Base-by-base conservation (phyloP, 2,329 filamentous ascomycete genomes). In the Metarhizium brunneum region DNA sequence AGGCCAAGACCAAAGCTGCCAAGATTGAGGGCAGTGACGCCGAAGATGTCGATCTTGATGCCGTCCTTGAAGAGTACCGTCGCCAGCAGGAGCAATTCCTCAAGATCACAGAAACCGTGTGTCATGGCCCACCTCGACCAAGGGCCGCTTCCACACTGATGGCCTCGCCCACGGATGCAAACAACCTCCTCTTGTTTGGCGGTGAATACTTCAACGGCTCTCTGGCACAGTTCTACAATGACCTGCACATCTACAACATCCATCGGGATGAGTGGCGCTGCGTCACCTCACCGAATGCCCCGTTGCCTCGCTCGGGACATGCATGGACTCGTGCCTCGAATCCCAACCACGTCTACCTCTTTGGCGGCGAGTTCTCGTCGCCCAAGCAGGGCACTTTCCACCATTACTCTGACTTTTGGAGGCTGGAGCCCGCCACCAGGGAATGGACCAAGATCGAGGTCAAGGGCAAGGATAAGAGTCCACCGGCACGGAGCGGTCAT, bases 361-460 rank as follows among this genome's bases (percentile, higher is more conserved):
- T 97, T 66, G 94, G 94, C 60, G 94, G 92, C 58, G 94, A 99
- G 72, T 99, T 99, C 70, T 95, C 89, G 56, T 92, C 87, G 32
- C 94, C 94, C 2, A 97, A 96, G 69, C 94, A 97, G 72, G 94
- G 94, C 4, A 97, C 92, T 0, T 99, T 99, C 66, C 96, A 99
- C 70, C 94, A 99, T 72, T 99, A 99, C 75, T 96, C 95, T 66
- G 94, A 97, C 73, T 97, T 99, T 69, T 99, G 94, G 92, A 81
- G 87, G 52, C 80, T 97, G 47, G 92, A 97, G 66, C 88, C 92
- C 0, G 81, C 80, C 8, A 85, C 83, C 7, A 81, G 91, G 64
- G 94, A 99, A 74, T 99, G 94, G 94, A 88, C 84, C 56, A 87
- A 92, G 58, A 78, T 99, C 38, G 94, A 99, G 69, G 80, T 79